phyloP scores from a whole-genome alignment of 495 filamentous ascomycete genomes.

The Penicillium paxilli region DNA sequence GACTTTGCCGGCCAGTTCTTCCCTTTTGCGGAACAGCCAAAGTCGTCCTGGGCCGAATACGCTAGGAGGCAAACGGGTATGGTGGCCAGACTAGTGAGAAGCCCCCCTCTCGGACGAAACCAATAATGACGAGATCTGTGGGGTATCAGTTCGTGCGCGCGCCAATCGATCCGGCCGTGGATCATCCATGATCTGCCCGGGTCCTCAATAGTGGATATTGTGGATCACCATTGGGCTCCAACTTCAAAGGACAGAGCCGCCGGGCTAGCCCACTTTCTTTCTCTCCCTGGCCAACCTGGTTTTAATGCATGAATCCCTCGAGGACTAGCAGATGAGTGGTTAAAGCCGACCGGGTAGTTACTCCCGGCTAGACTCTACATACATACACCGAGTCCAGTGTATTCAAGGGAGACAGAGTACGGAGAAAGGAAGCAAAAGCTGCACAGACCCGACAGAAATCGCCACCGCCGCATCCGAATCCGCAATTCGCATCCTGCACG shows the following conservation, averaged over 20 bases:
- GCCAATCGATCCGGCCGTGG: constrained; percentile 27
- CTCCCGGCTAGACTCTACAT: not conserved
- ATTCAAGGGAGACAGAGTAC: not conserved
- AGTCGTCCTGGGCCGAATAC: constrained; percentile 11
- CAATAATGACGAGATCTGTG: constrained; percentile 22
- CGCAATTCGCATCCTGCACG: constrained; percentile 4
- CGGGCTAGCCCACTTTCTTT: no score
- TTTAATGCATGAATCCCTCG: not conserved
- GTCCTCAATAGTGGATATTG: constrained; percentile 31
- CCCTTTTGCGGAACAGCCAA: constrained; percentile 7
- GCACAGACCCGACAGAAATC: not conserved
- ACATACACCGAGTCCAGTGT: not conserved
- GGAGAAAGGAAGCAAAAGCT: not conserved
- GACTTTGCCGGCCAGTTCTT: not conserved
- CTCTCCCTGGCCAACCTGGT: not conserved
- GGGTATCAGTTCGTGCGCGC: constrained; percentile 25
- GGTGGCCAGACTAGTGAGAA: constrained; percentile 21
- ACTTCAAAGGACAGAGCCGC: constrained; percentile 6
- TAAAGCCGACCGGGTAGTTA: not conserved
- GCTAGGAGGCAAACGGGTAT: constrained; percentile 14
- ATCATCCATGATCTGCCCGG: constrained; percentile 29
- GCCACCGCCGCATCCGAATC: not conserved
- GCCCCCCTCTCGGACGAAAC: constrained; percentile 12
- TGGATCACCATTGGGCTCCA: constrained; percentile 9
- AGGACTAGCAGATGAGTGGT: not conserved